phyloP scores from a whole-genome alignment of 2,329 filamentous ascomycete species.

The Pseudonectria buxi region DNA sequence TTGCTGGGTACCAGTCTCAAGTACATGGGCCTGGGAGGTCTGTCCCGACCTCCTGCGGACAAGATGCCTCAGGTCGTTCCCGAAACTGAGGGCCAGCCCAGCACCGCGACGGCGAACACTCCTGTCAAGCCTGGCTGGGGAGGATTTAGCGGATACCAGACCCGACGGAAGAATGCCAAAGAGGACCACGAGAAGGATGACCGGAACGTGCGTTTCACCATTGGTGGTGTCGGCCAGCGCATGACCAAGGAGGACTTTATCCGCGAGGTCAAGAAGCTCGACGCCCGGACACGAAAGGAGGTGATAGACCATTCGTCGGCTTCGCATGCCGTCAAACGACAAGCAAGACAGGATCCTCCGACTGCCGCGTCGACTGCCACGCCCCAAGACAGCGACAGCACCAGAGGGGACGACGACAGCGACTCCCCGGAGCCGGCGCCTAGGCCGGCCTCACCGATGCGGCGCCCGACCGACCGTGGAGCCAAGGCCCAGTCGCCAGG shows the following conservation, averaged over 20 bases:
- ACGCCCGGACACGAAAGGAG: conserved; percentile 55
- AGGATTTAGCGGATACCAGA: conserved; percentile 35
- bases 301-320: conserved; percentile 46
- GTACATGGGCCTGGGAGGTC: conserved; percentile 46
- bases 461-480: conserved; percentile 7
- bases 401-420: conserved; percentile 5
- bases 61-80: conserved; percentile 26
- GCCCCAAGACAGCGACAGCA: conserved; percentile 12
- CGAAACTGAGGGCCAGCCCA: conserved; percentile 23
- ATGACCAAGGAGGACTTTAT: conserved; percentile 81
- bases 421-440: conserved; percentile 5
- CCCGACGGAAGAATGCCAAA: conserved; percentile 29
- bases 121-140: conserved; percentile 44
- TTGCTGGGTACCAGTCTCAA: conserved; percentile 41
- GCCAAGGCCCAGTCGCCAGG: conserved; percentile 14
- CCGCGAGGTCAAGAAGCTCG: conserved; percentile 63
- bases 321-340: conserved; percentile 40
- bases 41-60: conserved; percentile 33
- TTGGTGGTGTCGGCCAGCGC: conserved; percentile 62
- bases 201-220: conserved; percentile 66
- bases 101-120: conserved; percentile 31
- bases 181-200: conserved; percentile 57
- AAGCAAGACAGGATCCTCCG: conserved; percentile 37
- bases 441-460: conserved; percentile 13
- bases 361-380: conserved; percentile 13